Conservation (phyloP, 768 basidiomycete genomes). For the Termitomyces sp. region DNA sequence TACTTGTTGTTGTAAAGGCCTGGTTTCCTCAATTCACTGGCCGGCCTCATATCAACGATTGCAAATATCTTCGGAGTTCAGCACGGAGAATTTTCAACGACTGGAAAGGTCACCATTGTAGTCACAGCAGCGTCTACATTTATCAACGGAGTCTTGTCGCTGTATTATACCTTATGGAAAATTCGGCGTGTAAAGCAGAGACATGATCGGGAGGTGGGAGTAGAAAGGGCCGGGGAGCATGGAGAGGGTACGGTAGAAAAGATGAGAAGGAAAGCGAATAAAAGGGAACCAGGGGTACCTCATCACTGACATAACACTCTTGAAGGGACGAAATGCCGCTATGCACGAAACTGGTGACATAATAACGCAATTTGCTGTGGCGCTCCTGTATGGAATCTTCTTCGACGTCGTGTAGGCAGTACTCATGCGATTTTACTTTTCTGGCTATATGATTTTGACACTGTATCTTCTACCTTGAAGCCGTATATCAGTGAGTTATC, state of each 20-base stretch:
- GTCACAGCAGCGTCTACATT: conserved; percentile 36
- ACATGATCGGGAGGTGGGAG: conserved; percentile 37
- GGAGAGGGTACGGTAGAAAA: conserved; percentile 35
- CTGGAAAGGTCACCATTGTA: conserved; percentile 41
- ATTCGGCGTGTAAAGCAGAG: conserved; percentile 36
- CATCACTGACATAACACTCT: neutral
- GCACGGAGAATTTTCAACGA: conserved; percentile 35
- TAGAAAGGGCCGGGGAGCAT: conserved; percentile 35
- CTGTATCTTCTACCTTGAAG: no score
- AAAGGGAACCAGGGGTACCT: neutral
- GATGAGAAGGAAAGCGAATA: conserved; percentile 14
- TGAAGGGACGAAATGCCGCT: neutral
- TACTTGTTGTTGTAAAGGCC: conserved; percentile 32
- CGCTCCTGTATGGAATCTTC: no score
- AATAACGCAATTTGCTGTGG: neutral
- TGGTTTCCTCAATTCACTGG: conserved; percentile 50
- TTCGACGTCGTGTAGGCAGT: no score
- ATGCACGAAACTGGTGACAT: neutral
- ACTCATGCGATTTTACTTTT: no score
- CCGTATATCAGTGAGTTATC: no score
- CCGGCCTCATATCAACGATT: conserved; percentile 52
- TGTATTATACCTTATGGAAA: conserved; percentile 42
- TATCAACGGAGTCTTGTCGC: conserved; percentile 35
- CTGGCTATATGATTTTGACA: no score
- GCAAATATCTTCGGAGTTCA: conserved; percentile 47